Evolutionary conservation across 768 basidiomycete species (phyloP), one percentile per base, ranked within the genome.

Genomic region (Russula olivacea): DNA sequence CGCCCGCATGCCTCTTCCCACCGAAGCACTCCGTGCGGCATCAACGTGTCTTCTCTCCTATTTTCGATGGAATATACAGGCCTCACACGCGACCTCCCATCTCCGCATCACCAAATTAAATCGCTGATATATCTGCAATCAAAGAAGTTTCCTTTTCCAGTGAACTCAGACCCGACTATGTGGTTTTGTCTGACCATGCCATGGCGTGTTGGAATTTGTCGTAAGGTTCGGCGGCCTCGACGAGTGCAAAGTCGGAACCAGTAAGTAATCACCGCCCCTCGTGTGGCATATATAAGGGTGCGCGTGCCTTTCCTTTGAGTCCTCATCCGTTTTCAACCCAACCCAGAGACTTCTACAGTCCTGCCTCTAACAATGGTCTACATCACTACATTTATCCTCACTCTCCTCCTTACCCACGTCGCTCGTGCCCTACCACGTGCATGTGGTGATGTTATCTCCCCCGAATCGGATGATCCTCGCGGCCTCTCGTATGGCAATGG

Each of bases 381-480:
- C 21, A 10, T 38, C 43, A 5, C 48, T 43, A 32, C 48, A 14
- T 8, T 64, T 4, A 32, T n/a, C 34, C 25, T 56, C 7, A 32
- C 50, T 2, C 53, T 64, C 19, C 56, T 64, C 34, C 15, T 54
- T 23, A 36, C 54, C 8, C 47, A 52, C 21, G 11, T 41, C 5
- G 40, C 51, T 14, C 51, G 45, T 53, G 57, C 51, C 36, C 17
- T 59, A n/a, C 57, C 65, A 11, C 53, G 38, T 30, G 47, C 3
- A 47, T 47, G 45, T 21, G 0, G 21, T 23, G n/a, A 21, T 47
- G 2, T 23, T 7, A 25, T 14, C 45, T 23, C 47, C 9, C 4
- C 55, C 4, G 41, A 19, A 5, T 21, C 52, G 6, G 32, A 40
- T 2, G 11, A 5, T 43, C 41, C 19, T 2, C 41, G 2, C 41